Conservation (phyloP, 805 yeast genomes). For the Torulaspora delbrueckii region DNA sequence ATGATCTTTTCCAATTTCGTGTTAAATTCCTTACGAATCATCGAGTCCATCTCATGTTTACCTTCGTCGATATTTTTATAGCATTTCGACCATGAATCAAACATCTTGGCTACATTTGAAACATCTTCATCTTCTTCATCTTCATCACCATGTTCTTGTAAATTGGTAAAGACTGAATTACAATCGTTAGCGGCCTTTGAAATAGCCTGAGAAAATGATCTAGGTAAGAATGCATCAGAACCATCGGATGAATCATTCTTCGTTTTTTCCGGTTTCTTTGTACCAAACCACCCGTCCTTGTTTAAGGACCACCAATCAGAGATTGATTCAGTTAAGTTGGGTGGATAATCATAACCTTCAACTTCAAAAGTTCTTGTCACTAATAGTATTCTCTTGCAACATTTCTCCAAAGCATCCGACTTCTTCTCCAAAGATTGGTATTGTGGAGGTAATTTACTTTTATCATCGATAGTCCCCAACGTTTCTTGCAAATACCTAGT, state of each 20-base stretch:
- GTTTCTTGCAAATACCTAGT: conserved; percentile 47
- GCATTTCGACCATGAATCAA: conserved; percentile 47
- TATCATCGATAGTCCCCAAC: conserved; percentile 60
- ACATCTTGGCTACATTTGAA: conserved; percentile 40
- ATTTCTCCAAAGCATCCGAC: conserved; percentile 58
- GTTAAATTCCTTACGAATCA: conserved; percentile 57
- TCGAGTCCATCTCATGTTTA: conserved; percentile 64
- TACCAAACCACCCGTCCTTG: conserved; percentile 23
- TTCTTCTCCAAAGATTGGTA: conserved; percentile 62
- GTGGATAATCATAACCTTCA: conserved; percentile 79
- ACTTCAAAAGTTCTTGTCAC: conserved; percentile 63
- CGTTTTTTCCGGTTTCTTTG: conserved; percentile 9
- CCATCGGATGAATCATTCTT: conserved; percentile 8
- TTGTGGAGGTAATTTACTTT: conserved; percentile 69
- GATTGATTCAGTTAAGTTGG: conserved; percentile 64
- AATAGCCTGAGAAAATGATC: conserved; percentile 70
- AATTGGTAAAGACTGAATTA: conserved; percentile 38
- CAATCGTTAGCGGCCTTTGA: conserved; percentile 51
- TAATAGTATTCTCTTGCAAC: conserved; percentile 48
- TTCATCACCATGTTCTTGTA: conserved; percentile 31
- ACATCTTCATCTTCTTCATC: conserved; percentile 46
- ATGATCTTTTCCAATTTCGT: conserved; percentile 48
- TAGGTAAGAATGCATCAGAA: conserved; percentile 43
- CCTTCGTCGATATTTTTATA: conserved; percentile 62
- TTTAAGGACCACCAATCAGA: conserved; percentile 46